These are phyloP conservation scores for Hemileccinum rubropunctum DNA, from an alignment of 768 basidiomycete species.

Conservation along the genomic window DNA sequence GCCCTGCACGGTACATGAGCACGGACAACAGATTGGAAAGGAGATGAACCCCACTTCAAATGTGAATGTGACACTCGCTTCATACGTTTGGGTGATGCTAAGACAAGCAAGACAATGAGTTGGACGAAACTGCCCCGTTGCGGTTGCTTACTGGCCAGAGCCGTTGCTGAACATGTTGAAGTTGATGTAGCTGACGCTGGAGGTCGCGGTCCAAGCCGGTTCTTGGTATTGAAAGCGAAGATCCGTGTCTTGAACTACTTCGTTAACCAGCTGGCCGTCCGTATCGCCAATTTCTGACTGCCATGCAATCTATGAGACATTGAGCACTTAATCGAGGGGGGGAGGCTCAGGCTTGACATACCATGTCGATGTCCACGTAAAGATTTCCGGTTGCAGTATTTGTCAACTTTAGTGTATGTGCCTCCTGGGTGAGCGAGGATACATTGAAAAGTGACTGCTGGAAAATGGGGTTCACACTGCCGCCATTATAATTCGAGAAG, in stretches of 20 bases:
- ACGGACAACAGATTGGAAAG: neutral
- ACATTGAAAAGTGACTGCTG: constrained; percentile 41
- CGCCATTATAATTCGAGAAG: constrained; percentile 31
- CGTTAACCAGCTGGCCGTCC: constrained; percentile 9
- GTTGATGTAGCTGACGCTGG: constrained; percentile 25
- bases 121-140: neutral
- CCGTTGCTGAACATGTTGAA: constrained; percentile 40
- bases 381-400: constrained; percentile 33
- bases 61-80: constrained; percentile 36
- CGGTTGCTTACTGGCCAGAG: constrained; percentile 38
- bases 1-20: constrained; percentile 19
- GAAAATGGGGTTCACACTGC: constrained; percentile 29
- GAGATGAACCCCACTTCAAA: constrained; percentile 36
- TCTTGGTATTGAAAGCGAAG: constrained; percentile 39
- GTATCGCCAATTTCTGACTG: constrained; percentile 25
- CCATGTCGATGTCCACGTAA: constrained; percentile 49
- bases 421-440: constrained; percentile 30
- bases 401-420: constrained; percentile 36
- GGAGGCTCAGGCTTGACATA: constrained; percentile 1
- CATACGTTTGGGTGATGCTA: constrained; percentile 36
- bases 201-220: constrained; percentile 35
- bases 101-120: neutral
- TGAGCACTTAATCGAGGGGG: neutral
- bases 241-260: constrained; percentile 36
- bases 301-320: constrained; percentile 25